A percentile compares a stretch with the other conserved stretches of the same genome.
Conservation (phyloP, 805 yeast genomes). For the Ogataea paradorogensis region DNA sequence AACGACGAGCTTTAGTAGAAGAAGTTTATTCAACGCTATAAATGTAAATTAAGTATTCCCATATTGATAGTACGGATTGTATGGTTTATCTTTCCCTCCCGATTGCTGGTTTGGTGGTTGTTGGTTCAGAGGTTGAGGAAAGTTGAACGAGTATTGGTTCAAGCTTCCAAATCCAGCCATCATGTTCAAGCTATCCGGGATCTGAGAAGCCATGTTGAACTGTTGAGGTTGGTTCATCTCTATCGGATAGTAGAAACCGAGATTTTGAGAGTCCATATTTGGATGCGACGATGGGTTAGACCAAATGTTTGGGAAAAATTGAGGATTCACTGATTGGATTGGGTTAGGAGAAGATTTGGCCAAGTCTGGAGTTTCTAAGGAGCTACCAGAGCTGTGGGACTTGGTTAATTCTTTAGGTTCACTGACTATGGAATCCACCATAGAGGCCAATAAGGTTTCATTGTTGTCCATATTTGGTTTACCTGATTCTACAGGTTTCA, state of each 20-base stretch:
- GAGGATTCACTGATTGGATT: neutral
- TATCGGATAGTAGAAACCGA: conserved; percentile 4
- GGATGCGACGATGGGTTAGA: conserved; percentile 7
- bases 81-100: neutral
- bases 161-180: conserved; percentile 1
- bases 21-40: neutral
- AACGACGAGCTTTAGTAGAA: neutral
- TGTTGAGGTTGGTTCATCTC: conserved; percentile 1
- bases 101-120: conserved; percentile 3
- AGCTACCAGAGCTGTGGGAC: conserved; percentile 4
- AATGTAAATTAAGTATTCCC: conserved; percentile 5
- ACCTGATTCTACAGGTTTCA: neutral
- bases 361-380: conserved; percentile 1
- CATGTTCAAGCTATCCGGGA: neutral
- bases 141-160: conserved; percentile 1
- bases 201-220: neutral
- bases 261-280: neutral
- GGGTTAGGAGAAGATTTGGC: neutral
- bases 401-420: conserved; percentile 14
- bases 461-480: conserved; percentile 23
- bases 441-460: conserved; percentile 17
- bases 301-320: conserved; percentile 15
- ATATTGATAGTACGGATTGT: conserved; percentile 6
- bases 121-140: conserved; percentile 2
- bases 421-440: conserved; percentile 33